Conservation (phyloP, 441 rosid species). For the Gossypium lobatum region DNA sequence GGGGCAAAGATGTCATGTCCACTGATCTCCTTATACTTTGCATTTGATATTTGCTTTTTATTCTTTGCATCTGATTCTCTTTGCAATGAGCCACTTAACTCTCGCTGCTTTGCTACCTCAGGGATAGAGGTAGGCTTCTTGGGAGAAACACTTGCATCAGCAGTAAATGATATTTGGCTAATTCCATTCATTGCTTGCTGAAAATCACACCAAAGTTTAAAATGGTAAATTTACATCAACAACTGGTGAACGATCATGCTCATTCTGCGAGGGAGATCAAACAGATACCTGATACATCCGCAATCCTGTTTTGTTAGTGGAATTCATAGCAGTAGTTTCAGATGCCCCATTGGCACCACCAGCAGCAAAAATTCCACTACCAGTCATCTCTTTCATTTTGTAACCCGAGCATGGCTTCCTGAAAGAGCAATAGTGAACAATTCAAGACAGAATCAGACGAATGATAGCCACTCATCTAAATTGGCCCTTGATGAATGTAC, state of each 20-base stretch:
- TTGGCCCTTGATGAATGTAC: background rate
- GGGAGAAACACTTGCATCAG: conserved; percentile 46
- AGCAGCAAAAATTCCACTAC: conserved; percentile 53
- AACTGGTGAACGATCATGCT: background rate
- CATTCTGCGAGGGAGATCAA: background rate
- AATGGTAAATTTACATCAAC: background rate
- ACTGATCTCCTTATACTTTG: conserved; percentile 48
- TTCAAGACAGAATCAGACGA: conserved; percentile 4
- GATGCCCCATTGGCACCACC: conserved; percentile 29
- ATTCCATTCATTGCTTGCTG: conserved; percentile 49
- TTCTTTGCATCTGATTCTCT: conserved; percentile 35
- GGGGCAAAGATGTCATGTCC: conserved; percentile 50
- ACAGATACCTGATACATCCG: conserved; percentile 44
- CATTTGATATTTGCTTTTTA: conserved; percentile 44
- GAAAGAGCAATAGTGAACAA: conserved; percentile 1
- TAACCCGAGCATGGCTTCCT: conserved; percentile 60
- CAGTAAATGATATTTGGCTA: conserved; percentile 59
- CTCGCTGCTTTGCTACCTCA: conserved; percentile 59
- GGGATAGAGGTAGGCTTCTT: conserved; percentile 42
- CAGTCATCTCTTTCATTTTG: conserved; percentile 58
- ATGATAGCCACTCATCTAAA: background rate
- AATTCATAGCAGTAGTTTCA: conserved; percentile 34
- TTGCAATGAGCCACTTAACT: conserved; percentile 47
- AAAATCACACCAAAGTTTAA: conserved; percentile 12
- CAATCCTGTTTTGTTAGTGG: conserved; percentile 33